phyloP scores from a whole-genome alignment of 371 early-diverging fungal species.

The Circinella umbellata region DNA sequence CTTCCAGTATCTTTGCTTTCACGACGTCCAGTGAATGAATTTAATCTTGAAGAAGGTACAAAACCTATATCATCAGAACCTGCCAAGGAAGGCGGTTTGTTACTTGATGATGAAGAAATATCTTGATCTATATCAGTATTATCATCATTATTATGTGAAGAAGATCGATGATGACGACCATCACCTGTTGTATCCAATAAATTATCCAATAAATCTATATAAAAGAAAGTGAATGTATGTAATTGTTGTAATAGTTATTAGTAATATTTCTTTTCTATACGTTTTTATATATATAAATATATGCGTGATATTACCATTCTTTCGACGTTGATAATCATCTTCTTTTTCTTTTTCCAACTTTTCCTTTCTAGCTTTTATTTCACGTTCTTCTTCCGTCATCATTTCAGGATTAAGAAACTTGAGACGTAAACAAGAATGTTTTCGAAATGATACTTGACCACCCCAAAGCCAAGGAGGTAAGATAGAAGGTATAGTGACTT shows the following conservation, averaged over 20 bases:
- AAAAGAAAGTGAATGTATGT: not conserved
- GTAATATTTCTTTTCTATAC: not conserved
- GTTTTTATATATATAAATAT: not conserved
- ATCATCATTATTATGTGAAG: not conserved
- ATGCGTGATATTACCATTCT: constrained; percentile 38
- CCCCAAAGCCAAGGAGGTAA: constrained; percentile 88
- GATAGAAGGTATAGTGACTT: constrained; percentile 69
- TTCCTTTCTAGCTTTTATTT: constrained; percentile 41
- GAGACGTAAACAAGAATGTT: constrained; percentile 64
- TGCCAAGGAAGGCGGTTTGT: constrained; percentile 18
- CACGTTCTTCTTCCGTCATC: constrained; percentile 56
- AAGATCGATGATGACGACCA: constrained; percentile 10
- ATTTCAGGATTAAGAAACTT: constrained; percentile 58
- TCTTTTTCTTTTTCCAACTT: constrained; percentile 48
- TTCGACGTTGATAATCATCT: constrained; percentile 45
- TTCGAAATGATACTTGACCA: constrained; percentile 60
- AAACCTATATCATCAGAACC: constrained; percentile 16
- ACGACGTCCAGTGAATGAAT: not conserved
- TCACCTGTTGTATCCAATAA: constrained; percentile 38
- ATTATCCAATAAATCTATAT: constrained; percentile 50
- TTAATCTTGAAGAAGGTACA: constrained; percentile 9
- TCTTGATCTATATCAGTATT: not conserved
- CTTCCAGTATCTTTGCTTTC: constrained; percentile 17
- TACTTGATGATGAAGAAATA: constrained; percentile 3
- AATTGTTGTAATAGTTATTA: not conserved